Base-by-base conservation (phyloP, 139 green algal species). In the Chlamydomonas asymmetrica region DNA sequence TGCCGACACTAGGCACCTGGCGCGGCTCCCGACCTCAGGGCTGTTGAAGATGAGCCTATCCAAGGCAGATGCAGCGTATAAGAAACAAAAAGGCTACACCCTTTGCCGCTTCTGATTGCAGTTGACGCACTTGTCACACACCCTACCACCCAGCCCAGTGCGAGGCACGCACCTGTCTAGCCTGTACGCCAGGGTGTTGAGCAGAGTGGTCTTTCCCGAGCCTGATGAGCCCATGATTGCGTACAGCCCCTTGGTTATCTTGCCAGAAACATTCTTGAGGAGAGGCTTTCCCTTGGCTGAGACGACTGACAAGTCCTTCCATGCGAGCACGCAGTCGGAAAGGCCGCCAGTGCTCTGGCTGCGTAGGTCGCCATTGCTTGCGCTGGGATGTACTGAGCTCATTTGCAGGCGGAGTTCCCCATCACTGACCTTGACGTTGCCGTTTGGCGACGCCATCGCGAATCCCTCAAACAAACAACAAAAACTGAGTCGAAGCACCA, bases 141-240 rank as follows among this genome's bases (percentile, higher is more conserved):
- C n/a, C n/a, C n/a, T n/a, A n/a, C n/a, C n/a, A n/a, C n/a, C n/a
- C n/a, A n/a, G n/a, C n/a, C n/a, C n/a, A n/a, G n/a, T n/a, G n/a
- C n/a, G n/a, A n/a, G n/a, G 16, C 18, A 73, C 60, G 34, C 71
- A 60, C 23, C 67, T 73, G 66, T 85, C 79, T 25, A 85, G 54
- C 31, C 79, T 73, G 23, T 61, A 81, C 10, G 79, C 62, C 29
- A 85, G 68, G 5, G 79, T 79, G 73, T 85, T 85, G 9, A 85
- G 62, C 35, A 85, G 73, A 0, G 79, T 85, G 7, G 67, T 78
- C 71, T 85, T 85, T 60, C 79, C 79, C 41, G 48, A 67, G 13
- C 79, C 79, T 27, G 71, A 80, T 1, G 79, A 73, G 3, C 78
- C 71, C 76, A 78, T 82, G 41, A 82, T 77, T 4, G 76, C 76